Percentiles rank a stretch among this genome's conserved stretches.
Conservation (phyloP, 805 yeast genomes). For the Saccharomycopsis javanensis region DNA sequence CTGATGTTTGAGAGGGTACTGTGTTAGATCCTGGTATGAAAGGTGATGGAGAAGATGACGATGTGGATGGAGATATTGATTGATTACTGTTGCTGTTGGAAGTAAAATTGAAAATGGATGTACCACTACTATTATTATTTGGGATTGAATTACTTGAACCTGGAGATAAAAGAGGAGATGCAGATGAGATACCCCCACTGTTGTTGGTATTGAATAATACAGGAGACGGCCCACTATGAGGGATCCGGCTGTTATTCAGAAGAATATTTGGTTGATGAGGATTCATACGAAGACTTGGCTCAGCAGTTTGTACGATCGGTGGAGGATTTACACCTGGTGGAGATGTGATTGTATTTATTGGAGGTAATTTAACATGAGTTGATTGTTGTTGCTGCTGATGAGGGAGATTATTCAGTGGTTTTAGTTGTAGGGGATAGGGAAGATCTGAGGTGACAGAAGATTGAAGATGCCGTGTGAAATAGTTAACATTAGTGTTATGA, state of each 20-base stretch:
- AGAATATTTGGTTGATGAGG: constrained; percentile 13
- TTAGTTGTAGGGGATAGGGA: not conserved
- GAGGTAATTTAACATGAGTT: constrained; percentile 7
- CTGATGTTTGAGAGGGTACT: not conserved
- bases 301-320: constrained; percentile 4
- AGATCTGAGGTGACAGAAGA: not conserved
- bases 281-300: constrained; percentile 2
- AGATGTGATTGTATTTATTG: constrained; percentile 2
- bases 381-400: constrained; percentile 9
- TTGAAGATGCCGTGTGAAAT: not conserved
- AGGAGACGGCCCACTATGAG: not conserved
- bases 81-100: not conserved
- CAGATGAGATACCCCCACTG: not conserved
- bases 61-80: not conserved
- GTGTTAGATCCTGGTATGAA: not conserved
- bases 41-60: not conserved
- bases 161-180: constrained; percentile 5
- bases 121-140: not conserved
- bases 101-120: not conserved
- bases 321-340: constrained; percentile 17
- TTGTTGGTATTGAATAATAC: not conserved
- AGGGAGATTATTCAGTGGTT: not conserved
- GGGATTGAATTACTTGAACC: not conserved
- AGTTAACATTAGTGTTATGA: not conserved
- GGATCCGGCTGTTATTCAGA: not conserved